Percentiles rank a stretch among this genome's conserved stretches.
Conservation (phyloP, 2,329 filamentous ascomycete genomes). For the Penicillium olsonii region DNA sequence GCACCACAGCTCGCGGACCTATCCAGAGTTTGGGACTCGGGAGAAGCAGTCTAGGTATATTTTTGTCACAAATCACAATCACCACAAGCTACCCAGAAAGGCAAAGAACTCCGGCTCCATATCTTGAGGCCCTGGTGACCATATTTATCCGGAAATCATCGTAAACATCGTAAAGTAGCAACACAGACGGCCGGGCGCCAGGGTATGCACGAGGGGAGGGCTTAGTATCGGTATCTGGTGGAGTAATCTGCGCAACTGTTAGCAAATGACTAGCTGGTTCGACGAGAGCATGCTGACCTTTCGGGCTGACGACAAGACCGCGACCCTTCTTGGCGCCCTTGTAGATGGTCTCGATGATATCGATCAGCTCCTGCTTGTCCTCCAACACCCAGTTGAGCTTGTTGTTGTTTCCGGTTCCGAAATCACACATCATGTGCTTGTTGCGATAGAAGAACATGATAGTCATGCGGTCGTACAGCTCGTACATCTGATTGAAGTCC, state of each 20-base stretch:
- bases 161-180: conserved; percentile 18
- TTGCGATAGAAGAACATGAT: conserved; percentile 75
- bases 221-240: conserved; percentile 67
- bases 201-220: not conserved
- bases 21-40: not conserved
- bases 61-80: not conserved
- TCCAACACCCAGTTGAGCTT: conserved; percentile 96
- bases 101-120: conserved; percentile 4
- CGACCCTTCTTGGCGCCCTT: conserved; percentile 97
- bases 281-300: conserved; percentile 57
- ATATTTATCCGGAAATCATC: conserved; percentile 13
- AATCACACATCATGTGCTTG: conserved; percentile 92
- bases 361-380: conserved; percentile 97
- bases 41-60: not conserved
- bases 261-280: not conserved
- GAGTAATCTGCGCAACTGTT: conserved; percentile 54
- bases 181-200: conserved; percentile 1
- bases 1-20: not conserved
- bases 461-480: conserved; percentile 83
- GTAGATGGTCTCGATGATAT: conserved; percentile 98
- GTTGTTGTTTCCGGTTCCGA: conserved; percentile 98
- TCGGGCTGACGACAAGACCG: conserved; percentile 94
- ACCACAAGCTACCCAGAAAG: not conserved
- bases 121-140: conserved; percentile 1
- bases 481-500: conserved; percentile 96